These are phyloP conservation scores for Abrus pulchellus DNA, from an alignment of 306 rosid species.

Conservation along the genomic window DNA sequence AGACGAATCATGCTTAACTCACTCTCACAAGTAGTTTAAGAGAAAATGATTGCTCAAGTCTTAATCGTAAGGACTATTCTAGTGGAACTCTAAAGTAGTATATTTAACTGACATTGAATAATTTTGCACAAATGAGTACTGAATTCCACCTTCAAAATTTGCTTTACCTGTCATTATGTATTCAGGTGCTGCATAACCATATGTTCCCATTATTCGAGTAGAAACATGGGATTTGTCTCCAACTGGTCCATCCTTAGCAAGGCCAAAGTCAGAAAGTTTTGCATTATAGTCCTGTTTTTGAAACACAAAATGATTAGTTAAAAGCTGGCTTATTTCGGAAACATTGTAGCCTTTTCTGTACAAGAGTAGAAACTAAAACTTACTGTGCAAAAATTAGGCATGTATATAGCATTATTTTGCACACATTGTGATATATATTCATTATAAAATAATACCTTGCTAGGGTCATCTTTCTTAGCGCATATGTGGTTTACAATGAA, in stretches of 20 bases:
- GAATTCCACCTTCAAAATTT: neutral
- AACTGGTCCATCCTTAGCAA: constrained; percentile 95
- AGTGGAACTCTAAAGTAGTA: no score
- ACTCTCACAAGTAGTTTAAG: no score
- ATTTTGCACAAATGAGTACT: constrained; percentile 1
- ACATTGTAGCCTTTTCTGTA: neutral
- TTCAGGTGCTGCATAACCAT: constrained; percentile 99
- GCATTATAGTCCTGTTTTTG: constrained; percentile 88
- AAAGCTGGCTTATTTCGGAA: constrained; percentile 9
- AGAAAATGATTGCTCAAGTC: no score
- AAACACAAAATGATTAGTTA: constrained; percentile 27
- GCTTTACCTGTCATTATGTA: constrained; percentile 88
- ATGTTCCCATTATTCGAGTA: constrained; percentile 97
- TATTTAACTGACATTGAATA: neutral
- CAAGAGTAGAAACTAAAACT: neutral
- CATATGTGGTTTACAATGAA: neutral
- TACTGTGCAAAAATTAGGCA: neutral
- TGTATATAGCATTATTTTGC: no score
- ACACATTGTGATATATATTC: neutral
- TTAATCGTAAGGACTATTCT: no score
- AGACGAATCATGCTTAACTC: no score
- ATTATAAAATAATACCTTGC: neutral
- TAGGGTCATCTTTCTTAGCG: neutral
- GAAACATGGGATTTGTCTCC: constrained; percentile 98
- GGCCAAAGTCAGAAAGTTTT: constrained; percentile 97